Conservation (phyloP, 164 flowering plant genomes). For the Nelumbo lutea region DNA sequence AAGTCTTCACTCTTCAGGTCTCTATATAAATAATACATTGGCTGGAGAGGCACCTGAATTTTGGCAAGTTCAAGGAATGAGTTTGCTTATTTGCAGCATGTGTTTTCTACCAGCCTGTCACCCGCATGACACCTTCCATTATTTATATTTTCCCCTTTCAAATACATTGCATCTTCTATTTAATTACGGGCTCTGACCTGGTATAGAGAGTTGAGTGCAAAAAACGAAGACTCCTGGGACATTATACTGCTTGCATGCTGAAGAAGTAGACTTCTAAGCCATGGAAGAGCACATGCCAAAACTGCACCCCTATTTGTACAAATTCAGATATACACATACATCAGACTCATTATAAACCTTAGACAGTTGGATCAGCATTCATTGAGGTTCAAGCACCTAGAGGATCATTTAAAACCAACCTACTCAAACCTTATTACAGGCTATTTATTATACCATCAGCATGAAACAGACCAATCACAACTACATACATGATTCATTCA, state of each 20-base stretch:
- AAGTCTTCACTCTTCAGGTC: too few species aligned
- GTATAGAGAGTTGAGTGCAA: slow-evolving; percentile 63
- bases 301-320: slow-evolving; percentile 64
- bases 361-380: background rate
- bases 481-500: background rate
- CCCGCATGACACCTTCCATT: too few species aligned
- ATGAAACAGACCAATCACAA: too few species aligned
- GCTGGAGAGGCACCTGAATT: too few species aligned
- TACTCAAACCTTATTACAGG: background rate
- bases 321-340: slow-evolving; percentile 5
- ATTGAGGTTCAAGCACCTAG: background rate
- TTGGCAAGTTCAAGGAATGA: too few species aligned
- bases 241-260: slow-evolving; percentile 77
- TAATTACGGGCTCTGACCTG: slow-evolving; percentile 42
- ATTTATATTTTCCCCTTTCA: background rate
- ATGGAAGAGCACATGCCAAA: slow-evolving; percentile 77
- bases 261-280: slow-evolving; percentile 81
- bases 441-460: background rate
- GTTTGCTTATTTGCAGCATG: too few species aligned
- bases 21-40: too few species aligned
- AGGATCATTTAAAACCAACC: background rate
- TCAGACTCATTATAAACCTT: background rate
- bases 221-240: slow-evolving; percentile 81
- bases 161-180: background rate
- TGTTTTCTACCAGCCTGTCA: too few species aligned